Base-by-base conservation (phyloP, 345 rosid species). In the Erodium maritimum region DNA sequence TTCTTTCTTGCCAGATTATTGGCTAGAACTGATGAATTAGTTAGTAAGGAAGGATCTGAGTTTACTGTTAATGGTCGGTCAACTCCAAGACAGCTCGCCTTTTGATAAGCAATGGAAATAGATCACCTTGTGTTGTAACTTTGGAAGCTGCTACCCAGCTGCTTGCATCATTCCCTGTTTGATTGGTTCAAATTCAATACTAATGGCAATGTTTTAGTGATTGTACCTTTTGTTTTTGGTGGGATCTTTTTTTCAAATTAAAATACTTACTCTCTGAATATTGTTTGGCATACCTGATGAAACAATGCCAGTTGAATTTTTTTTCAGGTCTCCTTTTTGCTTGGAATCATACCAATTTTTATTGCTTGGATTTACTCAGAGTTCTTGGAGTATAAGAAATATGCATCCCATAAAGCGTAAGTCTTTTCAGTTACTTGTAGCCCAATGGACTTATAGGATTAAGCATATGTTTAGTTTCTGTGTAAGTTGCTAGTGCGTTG, bases 321-420 rank as follows among this genome's bases (percentile, higher is more conserved):
- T 21, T 60, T 68, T 60, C 78, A 93, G 99, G 83, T 87, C 46
- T 83, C 96, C 33, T 83, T 85, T 74, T 70, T 85, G 56, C 67
- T 89, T 0, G 99, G 95, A 56, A 58, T 85, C 22, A 73, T 93
- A 19, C 85, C 95, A 18, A 69, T 87, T 24, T 55, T 89, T 48
- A 67, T 59, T 1, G 89, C 90, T 13, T 93, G 95, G 96, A 75
- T 93, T 57, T 87, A 93, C 67, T 62, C 96, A 0, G 99, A 93
- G 76, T 78, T 77, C 69, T 71, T 93, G 58, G 91, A 87, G 77
- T 77, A 77, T 69, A 65, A 60, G 57, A 93, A 79, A 61, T 79
- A 69, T 2, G 69, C 72, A 29, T 29, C 37, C 9, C 37, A 29
- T 29, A 29, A 29, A 29, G 37, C 4, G 37, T 29, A 29, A 29